phyloP scores from a whole-genome alignment of 139 green algal species.

The Eudorina sp. region DNA sequence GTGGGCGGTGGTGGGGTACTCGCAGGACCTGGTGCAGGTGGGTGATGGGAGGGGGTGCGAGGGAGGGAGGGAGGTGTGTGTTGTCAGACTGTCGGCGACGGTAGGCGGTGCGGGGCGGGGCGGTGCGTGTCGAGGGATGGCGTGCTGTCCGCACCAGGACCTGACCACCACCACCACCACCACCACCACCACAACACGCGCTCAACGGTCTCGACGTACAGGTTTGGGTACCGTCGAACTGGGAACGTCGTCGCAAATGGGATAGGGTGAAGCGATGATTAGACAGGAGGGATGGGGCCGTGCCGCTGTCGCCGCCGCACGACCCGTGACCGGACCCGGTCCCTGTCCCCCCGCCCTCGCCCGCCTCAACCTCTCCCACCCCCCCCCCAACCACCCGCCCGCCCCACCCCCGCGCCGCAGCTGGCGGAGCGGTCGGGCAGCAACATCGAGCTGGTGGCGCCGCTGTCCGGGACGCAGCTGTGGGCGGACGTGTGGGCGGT shows the following conservation, averaged over 20 bases:
- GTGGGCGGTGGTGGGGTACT: constrained; percentile 81
- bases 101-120: too few relatives aligned
- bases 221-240: too few relatives aligned
- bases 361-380: neutral
- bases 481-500: constrained; percentile 86
- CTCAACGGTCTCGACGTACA: too few relatives aligned
- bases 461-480: constrained; percentile 80
- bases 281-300: too few relatives aligned
- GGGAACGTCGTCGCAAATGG: too few relatives aligned
- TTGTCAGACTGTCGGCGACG: neutral
- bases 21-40: constrained; percentile 52
- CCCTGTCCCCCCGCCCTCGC: neutral
- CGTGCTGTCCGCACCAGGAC: too few relatives aligned
- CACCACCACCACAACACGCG: too few relatives aligned
- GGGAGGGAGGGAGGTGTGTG: neutral
- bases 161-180: too few relatives aligned
- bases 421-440: constrained; percentile 37
- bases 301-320: too few relatives aligned
- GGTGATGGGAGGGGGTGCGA: neutral
- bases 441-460: constrained; percentile 70
- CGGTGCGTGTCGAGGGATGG: too few relatives aligned
- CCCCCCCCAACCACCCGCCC: neutral
- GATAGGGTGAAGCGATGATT: too few relatives aligned
- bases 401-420: constrained; percentile 8
- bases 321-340: too few relatives aligned